A percentile compares a stretch with the other conserved stretches of the same genome.
Conservation (phyloP, 202 grass and related monocot genomes). For the Digitaria exilis region DNA sequence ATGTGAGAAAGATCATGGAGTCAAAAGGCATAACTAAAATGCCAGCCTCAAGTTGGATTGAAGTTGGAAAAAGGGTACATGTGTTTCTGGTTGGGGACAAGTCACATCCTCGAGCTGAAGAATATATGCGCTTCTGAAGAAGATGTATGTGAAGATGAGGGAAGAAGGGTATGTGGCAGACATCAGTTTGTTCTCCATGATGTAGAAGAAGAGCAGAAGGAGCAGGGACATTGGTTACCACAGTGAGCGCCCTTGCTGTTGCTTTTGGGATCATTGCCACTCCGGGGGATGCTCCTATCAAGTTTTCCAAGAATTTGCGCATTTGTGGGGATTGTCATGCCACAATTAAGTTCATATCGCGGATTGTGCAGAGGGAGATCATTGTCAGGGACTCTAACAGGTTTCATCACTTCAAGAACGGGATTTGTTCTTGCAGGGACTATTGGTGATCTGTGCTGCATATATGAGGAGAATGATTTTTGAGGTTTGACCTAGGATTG, state of each 20-base stretch:
- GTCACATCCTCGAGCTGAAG: slow-evolving; percentile 55
- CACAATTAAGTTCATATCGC: too few relatives aligned
- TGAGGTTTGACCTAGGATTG: background rate
- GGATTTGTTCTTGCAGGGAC: slow-evolving; percentile 74
- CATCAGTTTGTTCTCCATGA: slow-evolving; percentile 78
- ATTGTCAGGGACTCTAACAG: slow-evolving; percentile 74
- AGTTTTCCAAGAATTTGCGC: slow-evolving; percentile 78
- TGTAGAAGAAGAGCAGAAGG: slow-evolving; percentile 80
- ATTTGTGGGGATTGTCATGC: too few relatives aligned
- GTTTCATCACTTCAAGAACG: slow-evolving; percentile 83
- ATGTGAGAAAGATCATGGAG: too few relatives aligned
- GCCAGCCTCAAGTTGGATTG: too few relatives aligned
- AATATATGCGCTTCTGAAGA: slow-evolving; percentile 48
- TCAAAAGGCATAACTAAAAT: too few relatives aligned
- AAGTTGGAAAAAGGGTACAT: too few relatives aligned
- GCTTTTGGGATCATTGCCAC: slow-evolving; percentile 77
- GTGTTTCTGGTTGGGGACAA: slow-evolving; percentile 67
- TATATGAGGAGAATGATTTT: background rate
- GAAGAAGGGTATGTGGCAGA: slow-evolving; percentile 76
- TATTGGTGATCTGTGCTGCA: slow-evolving; percentile 61
- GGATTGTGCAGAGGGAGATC: slow-evolving; percentile 66
- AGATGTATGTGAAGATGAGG: slow-evolving; percentile 53
- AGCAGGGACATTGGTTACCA: slow-evolving; percentile 72
- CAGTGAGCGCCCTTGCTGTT: slow-evolving; percentile 82
- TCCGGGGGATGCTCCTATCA: slow-evolving; percentile 46